These are phyloP conservation scores for Vitis amurensis DNA, from an alignment of 164 flowering plant species.

Conservation along the genomic window DNA sequence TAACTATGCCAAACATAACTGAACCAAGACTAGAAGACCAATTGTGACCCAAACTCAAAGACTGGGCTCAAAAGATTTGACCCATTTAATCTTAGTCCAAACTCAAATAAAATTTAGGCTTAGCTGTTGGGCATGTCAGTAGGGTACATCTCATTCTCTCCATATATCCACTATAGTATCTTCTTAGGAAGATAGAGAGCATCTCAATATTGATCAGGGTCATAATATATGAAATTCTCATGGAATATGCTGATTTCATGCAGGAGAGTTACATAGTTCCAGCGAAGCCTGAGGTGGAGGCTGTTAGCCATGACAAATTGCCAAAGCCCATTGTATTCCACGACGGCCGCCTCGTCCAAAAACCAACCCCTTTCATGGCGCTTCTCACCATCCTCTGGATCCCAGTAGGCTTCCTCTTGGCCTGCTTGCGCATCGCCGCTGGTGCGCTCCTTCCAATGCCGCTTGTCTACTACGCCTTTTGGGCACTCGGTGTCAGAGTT, in stretches of 20 bases:
- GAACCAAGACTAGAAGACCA: too few relatives aligned
- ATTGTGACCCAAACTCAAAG: too few relatives aligned
- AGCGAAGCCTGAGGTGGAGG: constrained; percentile 16
- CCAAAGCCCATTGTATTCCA: constrained; percentile 65
- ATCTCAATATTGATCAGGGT: too few relatives aligned
- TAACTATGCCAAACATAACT: too few relatives aligned
- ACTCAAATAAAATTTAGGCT: too few relatives aligned
- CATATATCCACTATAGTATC: too few relatives aligned
- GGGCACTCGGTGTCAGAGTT: neutral
- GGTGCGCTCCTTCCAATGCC: constrained; percentile 29
- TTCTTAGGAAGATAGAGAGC: too few relatives aligned
- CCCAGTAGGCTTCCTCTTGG: constrained; percentile 47
- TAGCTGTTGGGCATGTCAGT: too few relatives aligned
- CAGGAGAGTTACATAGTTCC: constrained; percentile 42
- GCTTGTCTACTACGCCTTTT: neutral
- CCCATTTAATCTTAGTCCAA: too few relatives aligned
- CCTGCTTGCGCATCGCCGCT: constrained; percentile 21
- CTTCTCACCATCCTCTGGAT: constrained; percentile 54
- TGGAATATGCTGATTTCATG: neutral
- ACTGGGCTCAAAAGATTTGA: too few relatives aligned
- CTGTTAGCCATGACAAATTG: constrained; percentile 29
- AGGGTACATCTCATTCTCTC: too few relatives aligned
- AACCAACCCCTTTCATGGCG: constrained; percentile 42
- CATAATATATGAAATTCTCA: too few relatives aligned
- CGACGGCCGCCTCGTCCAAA: constrained; percentile 61